phyloP scores from a whole-genome alignment of 192 early-diverging fungal species.

The Linnemannia schmuckeri region DNA sequence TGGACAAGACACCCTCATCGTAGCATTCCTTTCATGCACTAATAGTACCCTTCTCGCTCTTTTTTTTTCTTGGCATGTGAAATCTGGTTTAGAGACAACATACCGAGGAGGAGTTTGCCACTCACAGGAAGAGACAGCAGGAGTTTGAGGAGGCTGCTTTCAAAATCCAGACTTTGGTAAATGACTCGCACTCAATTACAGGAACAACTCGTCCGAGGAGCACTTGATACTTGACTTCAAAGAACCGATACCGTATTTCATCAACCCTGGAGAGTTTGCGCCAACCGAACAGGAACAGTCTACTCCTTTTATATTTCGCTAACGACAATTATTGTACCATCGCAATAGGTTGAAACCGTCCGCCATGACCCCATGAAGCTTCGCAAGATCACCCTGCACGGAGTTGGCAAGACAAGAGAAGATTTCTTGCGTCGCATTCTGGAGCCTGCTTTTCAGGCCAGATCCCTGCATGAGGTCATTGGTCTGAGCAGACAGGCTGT shows the following conservation, averaged over 20 bases:
- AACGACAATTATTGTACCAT: background rate
- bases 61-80: background rate
- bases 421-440: conserved; percentile 61
- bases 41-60: background rate
- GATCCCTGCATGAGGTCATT: conserved; percentile 76
- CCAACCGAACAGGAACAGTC: no score
- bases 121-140: conserved; percentile 50
- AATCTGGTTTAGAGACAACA: conserved; percentile 43
- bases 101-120: conserved; percentile 39
- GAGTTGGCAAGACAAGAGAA: conserved; percentile 59
- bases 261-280: no score
- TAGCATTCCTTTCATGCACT: background rate
- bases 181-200: background rate
- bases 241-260: no score
- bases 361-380: conserved; percentile 56
- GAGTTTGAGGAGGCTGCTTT: conserved; percentile 50
- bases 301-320: background rate
- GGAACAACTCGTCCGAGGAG: background rate
- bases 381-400: conserved; percentile 52
- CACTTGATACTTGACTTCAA: no score
- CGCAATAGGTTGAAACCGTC: conserved; percentile 35
- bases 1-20: background rate
- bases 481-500: conserved; percentile 67
- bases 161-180: conserved; percentile 46
- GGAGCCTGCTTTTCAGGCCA: conserved; percentile 51